Percentiles rank a stretch among this genome's conserved stretches.
Evolutionary conservation across 805 yeast species (phyloP).

Genomic region (Cyberlindnera petersonii): DNA sequence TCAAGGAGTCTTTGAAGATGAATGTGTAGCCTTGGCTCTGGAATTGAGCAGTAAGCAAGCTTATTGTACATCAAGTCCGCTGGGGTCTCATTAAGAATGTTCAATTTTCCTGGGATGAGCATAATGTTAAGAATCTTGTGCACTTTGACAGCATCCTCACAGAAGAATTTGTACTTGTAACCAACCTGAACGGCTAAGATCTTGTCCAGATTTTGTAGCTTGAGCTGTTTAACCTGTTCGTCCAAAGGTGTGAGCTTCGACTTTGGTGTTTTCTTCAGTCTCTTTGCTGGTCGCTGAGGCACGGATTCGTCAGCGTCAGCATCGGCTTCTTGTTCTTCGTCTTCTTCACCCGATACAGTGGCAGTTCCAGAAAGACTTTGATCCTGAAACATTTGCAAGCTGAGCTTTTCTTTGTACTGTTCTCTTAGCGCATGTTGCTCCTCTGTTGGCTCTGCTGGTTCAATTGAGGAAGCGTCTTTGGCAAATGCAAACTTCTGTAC

Average conservation of each 20-base stretch:
- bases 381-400: background rate
- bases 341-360: conserved; percentile 8
- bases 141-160: conserved; percentile 75
- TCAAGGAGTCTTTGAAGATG: conserved; percentile 72
- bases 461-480: conserved; percentile 3
- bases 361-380: no score
- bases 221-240: conserved; percentile 67
- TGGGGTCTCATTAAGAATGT: conserved; percentile 47
- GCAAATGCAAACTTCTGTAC: conserved; percentile 10
- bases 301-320: background rate
- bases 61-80: conserved; percentile 48
- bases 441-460: conserved; percentile 2
- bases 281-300: conserved; percentile 6
- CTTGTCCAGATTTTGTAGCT: conserved; percentile 57
- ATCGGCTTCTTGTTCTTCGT: conserved; percentile 9
- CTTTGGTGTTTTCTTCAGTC: conserved; percentile 21
- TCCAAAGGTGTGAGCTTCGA: conserved; percentile 71
- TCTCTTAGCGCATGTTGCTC: conserved; percentile 6
- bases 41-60: conserved; percentile 84
- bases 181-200: conserved; percentile 85
- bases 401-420: conserved; percentile 10
- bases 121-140: conserved; percentile 64
- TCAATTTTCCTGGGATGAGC: conserved; percentile 65
- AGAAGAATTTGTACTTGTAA: conserved; percentile 83
- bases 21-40: conserved; percentile 67